These are phyloP conservation scores for Penicillium sp. DNA, from an alignment of 2,329 filamentous ascomycete genomes.

Conservation along the genomic window DNA sequence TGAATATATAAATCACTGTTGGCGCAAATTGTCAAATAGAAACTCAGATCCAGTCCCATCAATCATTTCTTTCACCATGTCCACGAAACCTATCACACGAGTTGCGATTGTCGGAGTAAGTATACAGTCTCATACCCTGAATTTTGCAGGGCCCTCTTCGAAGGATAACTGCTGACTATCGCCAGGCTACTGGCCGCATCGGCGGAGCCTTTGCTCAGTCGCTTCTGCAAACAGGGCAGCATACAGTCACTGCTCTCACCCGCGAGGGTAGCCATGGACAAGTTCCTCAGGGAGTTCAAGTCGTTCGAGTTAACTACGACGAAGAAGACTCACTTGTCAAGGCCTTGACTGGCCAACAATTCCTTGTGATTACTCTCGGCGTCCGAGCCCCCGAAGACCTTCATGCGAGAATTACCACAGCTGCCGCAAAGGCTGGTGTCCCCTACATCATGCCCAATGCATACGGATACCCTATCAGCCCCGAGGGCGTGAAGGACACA, in stretches of 20 bases:
- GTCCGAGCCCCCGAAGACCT: constrained; percentile 43
- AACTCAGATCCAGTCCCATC: background rate
- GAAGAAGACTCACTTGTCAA: constrained; percentile 45
- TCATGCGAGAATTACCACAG: constrained; percentile 50
- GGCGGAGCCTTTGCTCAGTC: constrained; percentile 31
- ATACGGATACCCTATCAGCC: constrained; percentile 28
- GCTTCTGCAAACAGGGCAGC: constrained; percentile 49
- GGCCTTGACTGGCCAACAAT: constrained; percentile 55
- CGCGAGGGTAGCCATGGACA: constrained; percentile 41
- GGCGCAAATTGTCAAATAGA: too few relatives aligned
- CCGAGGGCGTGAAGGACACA: constrained; percentile 31
- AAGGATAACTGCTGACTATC: constrained; percentile 2
- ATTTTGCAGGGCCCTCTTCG: background rate
- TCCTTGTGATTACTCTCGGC: constrained; percentile 55
- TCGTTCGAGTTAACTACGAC: constrained; percentile 49
- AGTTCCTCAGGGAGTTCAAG: constrained; percentile 46
- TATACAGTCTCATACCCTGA: background rate
- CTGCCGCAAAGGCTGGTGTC: constrained; percentile 55
- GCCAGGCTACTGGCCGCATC: constrained; percentile 33
- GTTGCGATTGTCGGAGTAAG: constrained; percentile 41
- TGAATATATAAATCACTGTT: background rate
- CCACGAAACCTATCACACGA: constrained; percentile 24
- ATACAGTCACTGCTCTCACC: constrained; percentile 52
- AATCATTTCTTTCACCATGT: constrained; percentile 1
- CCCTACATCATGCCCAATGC: constrained; percentile 56